phyloP scores from a whole-genome alignment of 805 yeast species.

The Starmerella kuoi region DNA sequence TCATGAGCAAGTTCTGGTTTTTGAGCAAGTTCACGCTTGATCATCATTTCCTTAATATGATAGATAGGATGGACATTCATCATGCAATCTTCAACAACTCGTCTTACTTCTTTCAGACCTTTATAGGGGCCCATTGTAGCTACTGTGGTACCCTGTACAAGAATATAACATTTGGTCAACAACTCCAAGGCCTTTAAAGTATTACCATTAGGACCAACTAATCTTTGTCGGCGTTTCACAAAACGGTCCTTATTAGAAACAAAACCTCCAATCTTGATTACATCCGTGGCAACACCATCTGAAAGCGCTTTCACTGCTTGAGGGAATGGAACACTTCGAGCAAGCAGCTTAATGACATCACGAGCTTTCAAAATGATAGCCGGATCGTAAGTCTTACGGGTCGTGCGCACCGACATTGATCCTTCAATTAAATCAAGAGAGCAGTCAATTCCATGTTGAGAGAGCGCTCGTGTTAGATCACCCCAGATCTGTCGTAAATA shows the following conservation, averaged over 20 bases:
- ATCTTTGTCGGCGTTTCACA: conserved; percentile 87
- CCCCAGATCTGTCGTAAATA: conserved; percentile 86
- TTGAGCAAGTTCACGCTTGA: conserved; percentile 85
- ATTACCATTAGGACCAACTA: conserved; percentile 94
- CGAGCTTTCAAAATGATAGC: conserved; percentile 87
- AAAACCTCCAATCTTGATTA: conserved; percentile 82
- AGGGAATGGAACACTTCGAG: conserved; percentile 93
- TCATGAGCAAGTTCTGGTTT: conserved; percentile 91
- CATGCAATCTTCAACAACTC: conserved; percentile 98
- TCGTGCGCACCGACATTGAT: conserved; percentile 91
- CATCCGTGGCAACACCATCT: conserved; percentile 91
- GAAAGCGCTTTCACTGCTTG: conserved; percentile 86
- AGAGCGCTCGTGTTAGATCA: conserved; percentile 74
- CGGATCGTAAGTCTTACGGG: conserved; percentile 91
- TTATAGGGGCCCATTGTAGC: conserved; percentile 93
- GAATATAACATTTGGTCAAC: conserved; percentile 85
- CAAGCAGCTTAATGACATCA: conserved; percentile 82
- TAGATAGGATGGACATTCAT: conserved; percentile 93
- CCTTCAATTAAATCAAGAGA: conserved; percentile 87
- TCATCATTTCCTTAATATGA: conserved; percentile 94
- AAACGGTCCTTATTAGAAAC: conserved; percentile 88
- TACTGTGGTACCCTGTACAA: conserved; percentile 96
- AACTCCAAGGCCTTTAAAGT: conserved; percentile 91
- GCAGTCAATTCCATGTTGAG: conserved; percentile 62
- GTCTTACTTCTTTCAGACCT: conserved; percentile 80